Evolutionary conservation across 352 stramenopile genomes (phyloP).

Genomic region (Pythium oligandrum): DNA sequence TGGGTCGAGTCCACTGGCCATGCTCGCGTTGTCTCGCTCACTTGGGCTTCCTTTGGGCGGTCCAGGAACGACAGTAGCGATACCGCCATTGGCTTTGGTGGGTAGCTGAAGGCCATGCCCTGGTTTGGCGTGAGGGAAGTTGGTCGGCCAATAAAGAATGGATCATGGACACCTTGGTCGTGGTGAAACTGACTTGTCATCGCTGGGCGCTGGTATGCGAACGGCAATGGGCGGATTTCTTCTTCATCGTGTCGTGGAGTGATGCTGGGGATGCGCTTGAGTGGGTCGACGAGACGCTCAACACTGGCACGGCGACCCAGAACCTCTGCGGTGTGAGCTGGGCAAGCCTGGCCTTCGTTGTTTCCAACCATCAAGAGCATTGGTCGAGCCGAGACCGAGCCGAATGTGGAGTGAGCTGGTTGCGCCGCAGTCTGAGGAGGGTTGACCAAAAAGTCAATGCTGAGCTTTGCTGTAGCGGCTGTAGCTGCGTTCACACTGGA

Average conservation of each 20-base stretch:
- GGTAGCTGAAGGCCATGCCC: constrained; percentile 1
- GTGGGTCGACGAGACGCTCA: constrained; percentile 2
- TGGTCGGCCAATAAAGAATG: neutral
- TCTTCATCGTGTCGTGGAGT: constrained; percentile 11
- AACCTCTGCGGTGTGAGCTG: neutral
- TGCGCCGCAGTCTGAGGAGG: constrained; percentile 12
- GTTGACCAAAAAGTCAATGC: constrained; percentile 60
- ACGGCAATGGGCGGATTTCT: constrained; percentile 13
- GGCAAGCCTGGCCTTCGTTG: constrained; percentile 8
- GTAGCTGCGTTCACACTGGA: constrained; percentile 17
- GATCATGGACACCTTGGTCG: neutral
- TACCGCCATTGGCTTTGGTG: constrained; percentile 15
- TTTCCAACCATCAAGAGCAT: constrained; percentile 3
- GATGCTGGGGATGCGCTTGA: constrained; percentile 15
- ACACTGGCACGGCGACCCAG: neutral
- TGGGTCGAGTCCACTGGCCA: no score
- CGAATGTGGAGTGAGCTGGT: constrained; percentile 9
- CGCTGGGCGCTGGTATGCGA: constrained; percentile 8
- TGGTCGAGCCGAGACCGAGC: constrained; percentile 4
- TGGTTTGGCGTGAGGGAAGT: constrained; percentile 13
- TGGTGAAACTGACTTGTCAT: constrained; percentile 4
- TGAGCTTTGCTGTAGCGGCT: constrained; percentile 28
- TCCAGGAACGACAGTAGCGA: constrained; percentile 19
- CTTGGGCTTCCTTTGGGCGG: constrained; percentile 8
- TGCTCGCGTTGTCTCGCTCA: neutral